These are phyloP conservation scores for Ehretia macrophylla DNA, from an alignment of 257 asterid species.

Conservation along the genomic window DNA sequence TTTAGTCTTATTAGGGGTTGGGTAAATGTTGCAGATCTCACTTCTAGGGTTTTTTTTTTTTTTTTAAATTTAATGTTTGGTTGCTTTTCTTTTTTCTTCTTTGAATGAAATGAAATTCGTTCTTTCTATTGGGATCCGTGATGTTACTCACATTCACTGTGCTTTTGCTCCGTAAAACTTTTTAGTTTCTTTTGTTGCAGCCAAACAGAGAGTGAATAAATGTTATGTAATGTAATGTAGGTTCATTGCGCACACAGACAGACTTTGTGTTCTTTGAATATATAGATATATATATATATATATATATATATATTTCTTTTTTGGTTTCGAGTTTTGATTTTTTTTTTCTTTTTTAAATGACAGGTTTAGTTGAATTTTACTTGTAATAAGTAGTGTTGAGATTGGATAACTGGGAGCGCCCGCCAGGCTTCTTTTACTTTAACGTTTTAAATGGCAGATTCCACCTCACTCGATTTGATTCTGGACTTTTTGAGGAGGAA, in stretches of 20 bases:
- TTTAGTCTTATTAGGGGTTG: not conserved
- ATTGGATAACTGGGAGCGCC: slow-evolving; percentile 14
- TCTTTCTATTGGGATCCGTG: not conserved
- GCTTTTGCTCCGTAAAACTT: too few relatives aligned
- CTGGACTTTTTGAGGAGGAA: slow-evolving; percentile 70
- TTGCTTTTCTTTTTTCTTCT: too few relatives aligned
- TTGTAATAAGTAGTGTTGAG: slow-evolving; percentile 17
- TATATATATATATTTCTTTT: too few relatives aligned
- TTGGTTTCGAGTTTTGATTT: not conserved
- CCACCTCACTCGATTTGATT: slow-evolving; percentile 47
- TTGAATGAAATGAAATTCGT: too few relatives aligned
- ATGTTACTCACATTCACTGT: too few relatives aligned
- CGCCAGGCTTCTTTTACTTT: not conserved
- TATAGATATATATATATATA: too few relatives aligned
- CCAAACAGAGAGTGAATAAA: not conserved
- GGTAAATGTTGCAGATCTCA: not conserved
- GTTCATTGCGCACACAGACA: too few relatives aligned
- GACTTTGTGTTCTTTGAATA: too few relatives aligned
- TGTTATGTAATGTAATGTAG: too few relatives aligned
- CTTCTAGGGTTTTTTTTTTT: not conserved
- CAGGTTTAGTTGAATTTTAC: slow-evolving; percentile 47
- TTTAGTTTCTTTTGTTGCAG: not conserved
- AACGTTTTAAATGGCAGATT: slow-evolving; percentile 54
- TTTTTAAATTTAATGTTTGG: too few relatives aligned
- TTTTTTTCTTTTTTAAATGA: slow-evolving; percentile 13